phyloP scores from a whole-genome alignment of 1,284 basidiomycete genomes.

The Vanrija pseudolonga region DNA sequence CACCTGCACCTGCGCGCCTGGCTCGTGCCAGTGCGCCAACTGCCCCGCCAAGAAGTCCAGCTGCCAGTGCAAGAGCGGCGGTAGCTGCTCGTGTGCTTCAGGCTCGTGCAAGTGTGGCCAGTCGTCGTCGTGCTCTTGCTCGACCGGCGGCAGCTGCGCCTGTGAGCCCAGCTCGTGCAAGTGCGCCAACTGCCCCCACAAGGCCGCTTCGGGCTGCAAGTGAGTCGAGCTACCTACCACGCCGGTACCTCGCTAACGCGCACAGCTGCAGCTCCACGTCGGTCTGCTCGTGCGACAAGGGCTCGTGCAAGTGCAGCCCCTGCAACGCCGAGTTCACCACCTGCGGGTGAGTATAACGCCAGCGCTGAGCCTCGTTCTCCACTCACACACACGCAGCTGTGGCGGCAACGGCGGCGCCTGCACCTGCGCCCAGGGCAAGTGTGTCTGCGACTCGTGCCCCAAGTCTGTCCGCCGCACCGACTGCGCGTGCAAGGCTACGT shows the following conservation, averaged over 20 bases:
- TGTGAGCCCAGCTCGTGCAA: background rate
- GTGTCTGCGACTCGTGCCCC: constrained; percentile 15
- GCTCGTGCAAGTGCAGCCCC: no score
- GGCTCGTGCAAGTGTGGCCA: constrained; percentile 1
- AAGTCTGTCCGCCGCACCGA: constrained; percentile 18
- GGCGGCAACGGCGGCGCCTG: constrained; percentile 10
- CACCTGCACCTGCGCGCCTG: constrained; percentile 28
- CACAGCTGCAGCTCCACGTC: no score
- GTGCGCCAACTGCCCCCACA: background rate
- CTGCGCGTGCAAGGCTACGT: constrained; percentile 1
- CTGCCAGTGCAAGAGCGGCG: constrained; percentile 13
- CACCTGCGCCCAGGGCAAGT: constrained; percentile 23
- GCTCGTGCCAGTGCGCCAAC: constrained; percentile 21
- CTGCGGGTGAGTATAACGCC: no score
- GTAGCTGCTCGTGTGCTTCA: constrained; percentile 14
- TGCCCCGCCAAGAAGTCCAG: constrained; percentile 17
- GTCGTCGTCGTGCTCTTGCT: constrained; percentile 1
- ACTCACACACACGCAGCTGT: no score
- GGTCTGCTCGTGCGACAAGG: no score
- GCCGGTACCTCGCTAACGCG: background rate
- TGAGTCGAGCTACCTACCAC: background rate
- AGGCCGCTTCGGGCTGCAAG: background rate
- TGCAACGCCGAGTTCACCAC: no score
- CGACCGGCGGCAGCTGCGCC: background rate
- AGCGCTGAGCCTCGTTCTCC: no score